A percentile compares a stretch with the other conserved stretches of the same genome.
These are phyloP conservation scores for Boletus subcaerulescens DNA, from an alignment of 768 basidiomycete genomes.

Conservation along the genomic window DNA sequence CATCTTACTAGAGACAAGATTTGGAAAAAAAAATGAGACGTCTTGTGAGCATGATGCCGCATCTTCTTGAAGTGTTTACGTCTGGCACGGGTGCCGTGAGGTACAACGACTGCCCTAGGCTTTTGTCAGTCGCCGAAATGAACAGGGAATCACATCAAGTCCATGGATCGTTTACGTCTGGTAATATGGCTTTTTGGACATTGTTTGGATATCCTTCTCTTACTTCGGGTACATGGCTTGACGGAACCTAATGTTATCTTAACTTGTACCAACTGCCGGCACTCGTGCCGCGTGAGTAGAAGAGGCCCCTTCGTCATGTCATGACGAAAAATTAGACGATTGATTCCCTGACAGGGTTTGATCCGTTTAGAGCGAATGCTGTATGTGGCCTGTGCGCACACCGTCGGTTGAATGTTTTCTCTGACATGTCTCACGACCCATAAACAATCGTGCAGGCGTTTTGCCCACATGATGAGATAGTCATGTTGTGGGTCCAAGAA, in stretches of 20 bases:
- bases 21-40: too few species aligned
- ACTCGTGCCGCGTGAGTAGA: neutral
- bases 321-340: neutral
- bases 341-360: slow-evolving; percentile 6
- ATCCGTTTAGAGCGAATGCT: neutral
- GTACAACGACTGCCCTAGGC: too few species aligned
- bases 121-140: too few species aligned
- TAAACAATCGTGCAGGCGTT: slow-evolving; percentile 1
- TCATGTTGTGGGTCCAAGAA: slow-evolving; percentile 19
- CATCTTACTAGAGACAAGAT: too few species aligned
- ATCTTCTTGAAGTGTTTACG: too few species aligned
- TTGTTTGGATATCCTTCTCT: neutral
- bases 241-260: slow-evolving; percentile 8
- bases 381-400: neutral
- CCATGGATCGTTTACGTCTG: slow-evolving; percentile 19
- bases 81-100: too few species aligned
- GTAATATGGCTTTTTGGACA: slow-evolving; percentile 18
- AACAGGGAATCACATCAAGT: neutral
- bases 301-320: neutral
- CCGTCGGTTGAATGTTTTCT: neutral
- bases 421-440: slow-evolving; percentile 5
- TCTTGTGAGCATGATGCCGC: too few species aligned
- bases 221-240: neutral
- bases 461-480: neutral
- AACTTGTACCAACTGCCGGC: slow-evolving; percentile 12